phyloP scores from a whole-genome alignment of 2,329 filamentous ascomycete species.

The Botrytis byssoidea region DNA sequence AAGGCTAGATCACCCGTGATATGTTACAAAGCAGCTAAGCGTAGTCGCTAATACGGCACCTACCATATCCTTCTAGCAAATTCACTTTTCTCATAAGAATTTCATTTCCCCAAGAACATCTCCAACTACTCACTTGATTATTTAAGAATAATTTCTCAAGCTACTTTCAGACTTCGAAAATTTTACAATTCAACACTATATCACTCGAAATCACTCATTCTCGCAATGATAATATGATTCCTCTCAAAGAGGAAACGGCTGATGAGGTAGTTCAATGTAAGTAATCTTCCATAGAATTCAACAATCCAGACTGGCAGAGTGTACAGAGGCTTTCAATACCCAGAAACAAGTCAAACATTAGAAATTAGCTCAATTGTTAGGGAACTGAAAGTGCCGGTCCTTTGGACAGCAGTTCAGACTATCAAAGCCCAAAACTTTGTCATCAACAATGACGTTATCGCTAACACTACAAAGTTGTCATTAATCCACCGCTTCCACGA shows the following conservation, averaged over 20 bases:
- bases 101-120: fast-evolving
- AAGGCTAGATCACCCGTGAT: fast-evolving
- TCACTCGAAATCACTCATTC: neutral
- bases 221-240: neutral
- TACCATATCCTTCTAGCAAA: neutral
- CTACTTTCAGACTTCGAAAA: neutral
- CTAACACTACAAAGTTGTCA: neutral
- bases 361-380: too few relatives aligned
- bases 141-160: neutral
- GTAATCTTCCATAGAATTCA: too few relatives aligned
- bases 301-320: neutral
- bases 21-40: neutral
- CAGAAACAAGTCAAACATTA: neutral
- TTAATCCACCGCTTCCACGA: neutral
- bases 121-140: neutral
- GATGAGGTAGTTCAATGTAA: neutral
- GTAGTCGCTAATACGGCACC: neutral
- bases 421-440: neutral
- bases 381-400: neutral
- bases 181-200: neutral
- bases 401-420: neutral
- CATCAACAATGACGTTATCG: fast-evolving
- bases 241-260: too few relatives aligned
- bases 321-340: neutral
- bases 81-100: neutral